These are phyloP conservation scores for Parathielavia appendiculata DNA, from an alignment of 495 filamentous ascomycete species.

Conservation along the genomic window DNA sequence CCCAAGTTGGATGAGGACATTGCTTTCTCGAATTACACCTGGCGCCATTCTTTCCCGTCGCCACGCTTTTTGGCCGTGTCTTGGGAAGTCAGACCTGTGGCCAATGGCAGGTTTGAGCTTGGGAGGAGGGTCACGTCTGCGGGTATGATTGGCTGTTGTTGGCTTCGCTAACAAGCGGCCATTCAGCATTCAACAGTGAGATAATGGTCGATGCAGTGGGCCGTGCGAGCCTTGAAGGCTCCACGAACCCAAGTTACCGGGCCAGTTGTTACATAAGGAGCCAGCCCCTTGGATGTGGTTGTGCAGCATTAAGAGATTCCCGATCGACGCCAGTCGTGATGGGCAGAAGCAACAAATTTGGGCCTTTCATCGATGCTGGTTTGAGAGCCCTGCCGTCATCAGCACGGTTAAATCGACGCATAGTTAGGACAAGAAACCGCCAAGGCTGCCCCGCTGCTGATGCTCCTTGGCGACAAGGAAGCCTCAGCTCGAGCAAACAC, in stretches of 20 bases:
- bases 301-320: neutral
- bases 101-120: neutral
- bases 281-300: neutral
- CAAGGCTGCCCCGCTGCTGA: neutral
- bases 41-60: neutral
- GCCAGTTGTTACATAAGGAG: neutral
- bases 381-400: neutral
- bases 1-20: too few species aligned
- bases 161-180: neutral
- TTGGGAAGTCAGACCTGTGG: neutral
- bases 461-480: neutral
- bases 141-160: neutral
- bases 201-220: neutral
- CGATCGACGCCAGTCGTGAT: neutral
- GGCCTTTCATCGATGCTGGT: neutral
- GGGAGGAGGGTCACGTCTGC: neutral
- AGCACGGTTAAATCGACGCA: neutral
- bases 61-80: too few species aligned
- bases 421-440: neutral
- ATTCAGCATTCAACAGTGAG: neutral
- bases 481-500: too few species aligned
- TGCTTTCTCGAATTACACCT: neutral
- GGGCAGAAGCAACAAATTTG: neutral
- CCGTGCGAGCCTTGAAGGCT: neutral
- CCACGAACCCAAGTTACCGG: constrained; percentile 8